Evolutionary conservation across 2,329 filamentous ascomycete species (phyloP), one percentile per base, ranked within the genome.

Genomic region (Kalmusia sp.): DNA sequence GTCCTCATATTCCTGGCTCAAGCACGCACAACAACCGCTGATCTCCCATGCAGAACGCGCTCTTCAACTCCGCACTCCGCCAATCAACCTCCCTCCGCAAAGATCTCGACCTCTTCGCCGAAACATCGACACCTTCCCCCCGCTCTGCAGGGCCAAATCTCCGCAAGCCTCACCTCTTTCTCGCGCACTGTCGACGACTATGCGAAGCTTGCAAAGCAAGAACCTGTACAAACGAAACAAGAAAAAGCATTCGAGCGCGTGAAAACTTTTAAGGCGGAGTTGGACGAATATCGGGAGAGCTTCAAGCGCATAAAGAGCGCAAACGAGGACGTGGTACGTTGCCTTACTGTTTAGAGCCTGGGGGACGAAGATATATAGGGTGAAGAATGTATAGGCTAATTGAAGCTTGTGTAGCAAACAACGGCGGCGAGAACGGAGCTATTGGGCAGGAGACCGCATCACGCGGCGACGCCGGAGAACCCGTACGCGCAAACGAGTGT

Each of bases 141-240:
- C 40, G 84, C 85, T 46, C 80, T 90, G 11, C 87, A 88, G 69
- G 84, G 70, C 41, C 71, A 74, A 46, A 69, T 75, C 52, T 69
- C 68, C 58, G 70, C 70, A 2, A 72, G 90, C 12, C 79, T 96
- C 25, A 87, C 90, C 37, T 87, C 92, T 54, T 92, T 99, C 74
- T 86, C 90, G 40, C 91, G 95, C 56, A 96, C 92, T 1, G 83
- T 99, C 60, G 93, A 97, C 77, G 93, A 97, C 71, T 99, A 99
- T 80, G 86, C 89, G 67, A 84, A 84, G 50, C 86, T 96, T 25
- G 89, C 93, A 1, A 90, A 91, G 61, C 90, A 93, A 67, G 95
- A 99, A 75, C 86, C 96, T 27, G 93, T 96, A 51, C 84, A 90
- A 4, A 89, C 91, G 54, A 99, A 98, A 77, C 91, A 96, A 64